Evolutionary conservation across 441 rosid genomes (phyloP).

Genomic region (Mallotus repandus): DNA sequence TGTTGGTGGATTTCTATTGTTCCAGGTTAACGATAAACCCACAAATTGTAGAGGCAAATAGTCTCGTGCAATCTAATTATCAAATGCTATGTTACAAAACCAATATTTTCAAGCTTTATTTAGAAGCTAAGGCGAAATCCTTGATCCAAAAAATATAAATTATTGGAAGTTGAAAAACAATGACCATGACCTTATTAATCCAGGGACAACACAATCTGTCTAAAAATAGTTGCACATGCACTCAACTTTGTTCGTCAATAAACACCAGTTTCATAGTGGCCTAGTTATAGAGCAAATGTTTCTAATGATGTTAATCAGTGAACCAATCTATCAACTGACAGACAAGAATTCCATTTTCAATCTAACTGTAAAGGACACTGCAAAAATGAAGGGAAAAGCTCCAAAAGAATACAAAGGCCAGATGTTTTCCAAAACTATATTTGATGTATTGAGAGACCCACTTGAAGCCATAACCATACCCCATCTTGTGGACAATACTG

Average conservation of each 20-base stretch:
- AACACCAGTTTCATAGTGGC: conserved; percentile 21
- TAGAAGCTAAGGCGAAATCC: neutral
- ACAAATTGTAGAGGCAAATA: neutral
- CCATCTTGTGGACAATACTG: conserved; percentile 95
- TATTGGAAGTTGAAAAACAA: conserved; percentile 1
- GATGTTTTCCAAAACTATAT: conserved; percentile 29
- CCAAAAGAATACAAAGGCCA: too few relatives aligned
- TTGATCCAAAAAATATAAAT: neutral
- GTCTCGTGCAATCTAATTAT: too few relatives aligned
- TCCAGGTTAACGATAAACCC: too few relatives aligned
- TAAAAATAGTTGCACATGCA: conserved; percentile 17
- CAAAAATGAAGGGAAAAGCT: conserved; percentile 22
- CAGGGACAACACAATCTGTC: neutral
- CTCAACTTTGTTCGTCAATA: conserved; percentile 20
- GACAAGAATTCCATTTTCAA: conserved; percentile 26
- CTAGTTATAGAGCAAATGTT: conserved; percentile 23
- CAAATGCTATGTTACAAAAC: neutral
- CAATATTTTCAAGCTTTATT: neutral
- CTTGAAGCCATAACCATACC: conserved; percentile 90
- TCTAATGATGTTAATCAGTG: conserved; percentile 18
- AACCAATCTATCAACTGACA: conserved; percentile 14
- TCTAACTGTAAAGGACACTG: conserved; percentile 27
- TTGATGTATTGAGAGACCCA: conserved; percentile 95
- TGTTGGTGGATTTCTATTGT: neutral
- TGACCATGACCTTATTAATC: conserved; percentile 3